These are phyloP conservation scores for Rhododendron mucronatum DNA, from an alignment of 148 eudicot genomes.

Conservation along the genomic window DNA sequence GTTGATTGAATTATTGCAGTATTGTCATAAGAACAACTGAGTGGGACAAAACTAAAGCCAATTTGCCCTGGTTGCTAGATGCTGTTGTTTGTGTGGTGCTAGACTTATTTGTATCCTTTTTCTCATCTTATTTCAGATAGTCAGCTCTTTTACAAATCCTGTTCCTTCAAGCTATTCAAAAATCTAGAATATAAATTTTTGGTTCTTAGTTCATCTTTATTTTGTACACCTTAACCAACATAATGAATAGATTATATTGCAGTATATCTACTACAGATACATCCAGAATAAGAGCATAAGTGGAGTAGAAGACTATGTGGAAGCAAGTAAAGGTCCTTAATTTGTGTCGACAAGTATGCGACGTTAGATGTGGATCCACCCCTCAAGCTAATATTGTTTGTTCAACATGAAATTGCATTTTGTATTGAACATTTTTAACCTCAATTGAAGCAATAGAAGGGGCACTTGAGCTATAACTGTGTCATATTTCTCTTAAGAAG, in stretches of 20 bases:
- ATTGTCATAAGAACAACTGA: constrained; percentile 61
- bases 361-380: not conserved
- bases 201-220: not conserved
- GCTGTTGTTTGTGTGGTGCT: constrained; percentile 78
- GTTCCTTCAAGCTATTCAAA: not conserved
- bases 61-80: constrained; percentile 95
- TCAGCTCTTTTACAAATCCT: not conserved
- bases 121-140: not conserved
- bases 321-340: constrained; percentile 30
- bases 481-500: not conserved
- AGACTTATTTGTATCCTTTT: constrained; percentile 87
- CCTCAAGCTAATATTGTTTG: not conserved
- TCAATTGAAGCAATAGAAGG: not conserved
- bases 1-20: constrained; percentile 37
- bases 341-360: constrained; percentile 5
- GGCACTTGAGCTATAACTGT: not conserved
- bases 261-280: constrained; percentile 79
- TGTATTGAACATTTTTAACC: not conserved
- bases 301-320: constrained; percentile 22
- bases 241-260: constrained; percentile 61
- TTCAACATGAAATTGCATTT: not conserved
- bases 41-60: constrained; percentile 62
- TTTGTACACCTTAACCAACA: constrained; percentile 33
- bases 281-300: constrained; percentile 25
- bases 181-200: not conserved